Evolutionary conservation across 768 basidiomycete genomes (phyloP), one percentile per base, ranked within the genome.

Genomic region (Exidia glandulosa): DNA sequence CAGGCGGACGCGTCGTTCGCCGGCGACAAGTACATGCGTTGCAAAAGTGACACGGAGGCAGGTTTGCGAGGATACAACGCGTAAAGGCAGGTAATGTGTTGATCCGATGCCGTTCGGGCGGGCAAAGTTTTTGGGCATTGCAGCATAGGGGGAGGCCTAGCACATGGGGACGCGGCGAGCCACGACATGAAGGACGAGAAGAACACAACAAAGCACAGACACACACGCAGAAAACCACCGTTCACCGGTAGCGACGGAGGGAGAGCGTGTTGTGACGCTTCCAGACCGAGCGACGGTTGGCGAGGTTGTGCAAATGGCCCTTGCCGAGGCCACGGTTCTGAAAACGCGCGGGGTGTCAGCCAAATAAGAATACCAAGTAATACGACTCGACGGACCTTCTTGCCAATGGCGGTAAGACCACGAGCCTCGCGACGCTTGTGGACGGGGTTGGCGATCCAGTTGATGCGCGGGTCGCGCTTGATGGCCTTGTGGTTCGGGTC

Each of bases 381-480:
- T n/a, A 29, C 34, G 57, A 36, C 13, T 13, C 27, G 29, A 73
- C 78, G 29, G n/a, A 87, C 90, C 81, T 92, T 85, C 77, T 98
- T 98, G 68, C 96, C 96, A 63, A 90, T 84, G 71, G 88, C 86
- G 72, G 96, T 99, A 67, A 99, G 91, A 64, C 96, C 96, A 74
- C 96, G 93, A 67, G 91, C 84, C 75, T 99, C 96, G 70, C 96
- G 87, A 71, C 88, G 91, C 79, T 97, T 99, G 87, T 99, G 96
- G 56, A 98, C 95, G 32, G 96, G 89, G 74, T 94, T 94, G 71
- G 82, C 78, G 77, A 99, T 99, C 96, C 95, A 99, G 86, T 90
- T 98, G 80, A 99, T 97, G 70, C 91, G 85, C 65, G 96, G 79
- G 73, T 99, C 94, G 64, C 94, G 90, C 65, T 93, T 91, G 76